A percentile compares a stretch with the other conserved stretches of the same genome.
Evolutionary conservation across 768 basidiomycete species (phyloP).

Genomic region (Panaeolus cyanescens): DNA sequence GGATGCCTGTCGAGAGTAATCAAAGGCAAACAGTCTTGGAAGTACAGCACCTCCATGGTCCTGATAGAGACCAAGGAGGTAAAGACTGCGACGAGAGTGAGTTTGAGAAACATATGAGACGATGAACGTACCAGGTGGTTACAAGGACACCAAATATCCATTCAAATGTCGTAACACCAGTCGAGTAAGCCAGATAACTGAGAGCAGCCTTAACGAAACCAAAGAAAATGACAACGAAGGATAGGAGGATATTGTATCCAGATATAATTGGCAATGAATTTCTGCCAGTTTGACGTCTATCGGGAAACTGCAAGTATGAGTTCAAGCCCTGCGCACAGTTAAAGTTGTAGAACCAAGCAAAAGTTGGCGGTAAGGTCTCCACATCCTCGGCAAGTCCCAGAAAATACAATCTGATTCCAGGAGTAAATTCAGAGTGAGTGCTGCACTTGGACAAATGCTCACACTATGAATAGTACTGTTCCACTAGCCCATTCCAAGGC

Average conservation of each 20-base stretch:
- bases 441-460: neutral
- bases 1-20: neutral
- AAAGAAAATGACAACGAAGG: neutral
- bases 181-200: neutral
- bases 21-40: neutral
- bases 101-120: neutral
- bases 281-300: neutral
- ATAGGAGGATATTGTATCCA: neutral
- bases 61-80: neutral
- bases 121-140: neutral
- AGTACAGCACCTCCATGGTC: neutral
- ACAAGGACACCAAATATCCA: neutral
- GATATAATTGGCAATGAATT: neutral
- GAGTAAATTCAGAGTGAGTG: too few species aligned
- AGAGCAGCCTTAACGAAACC: neutral
- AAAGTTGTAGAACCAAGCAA: neutral
- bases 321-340: neutral
- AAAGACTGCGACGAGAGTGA: neutral
- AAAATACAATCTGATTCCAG: neutral
- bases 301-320: neutral
- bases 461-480: neutral
- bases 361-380: neutral
- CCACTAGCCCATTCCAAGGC: neutral
- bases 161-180: neutral
- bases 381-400: neutral